These are phyloP conservation scores for Sphaerulina vaccinii DNA, from an alignment of 2,329 filamentous ascomycete genomes.

Conservation along the genomic window DNA sequence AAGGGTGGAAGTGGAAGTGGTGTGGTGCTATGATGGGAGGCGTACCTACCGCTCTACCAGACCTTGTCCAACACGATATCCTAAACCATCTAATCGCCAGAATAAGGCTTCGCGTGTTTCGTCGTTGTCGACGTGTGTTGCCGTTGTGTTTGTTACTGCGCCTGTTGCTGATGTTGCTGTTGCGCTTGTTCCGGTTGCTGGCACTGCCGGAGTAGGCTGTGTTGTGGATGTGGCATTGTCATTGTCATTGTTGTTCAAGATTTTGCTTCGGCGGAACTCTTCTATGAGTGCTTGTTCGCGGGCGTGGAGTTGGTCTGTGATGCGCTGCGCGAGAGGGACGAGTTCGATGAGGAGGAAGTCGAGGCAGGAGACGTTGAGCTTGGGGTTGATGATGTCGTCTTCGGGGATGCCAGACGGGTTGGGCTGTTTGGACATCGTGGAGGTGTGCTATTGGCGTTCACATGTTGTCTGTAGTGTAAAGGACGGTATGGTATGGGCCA, in stretches of 20 bases:
- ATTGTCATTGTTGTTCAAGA: conserved; percentile 28
- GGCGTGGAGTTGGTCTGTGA: conserved; percentile 70
- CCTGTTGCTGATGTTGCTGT: conserved; percentile 14
- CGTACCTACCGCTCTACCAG: conserved; percentile 76
- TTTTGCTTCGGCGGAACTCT: conserved; percentile 32
- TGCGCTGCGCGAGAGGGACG: conserved; percentile 86
- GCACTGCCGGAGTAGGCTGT: conserved; percentile 6
- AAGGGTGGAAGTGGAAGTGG: background rate
- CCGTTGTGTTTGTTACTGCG: conserved; percentile 2
- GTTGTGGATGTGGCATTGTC: conserved; percentile 20
- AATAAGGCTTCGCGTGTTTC: conserved; percentile 83
- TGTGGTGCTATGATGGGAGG: background rate
- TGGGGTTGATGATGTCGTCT: conserved; percentile 32
- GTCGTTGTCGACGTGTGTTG: conserved; percentile 55
- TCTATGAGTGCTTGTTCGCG: conserved; percentile 45
- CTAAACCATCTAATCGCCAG: conserved; percentile 76
- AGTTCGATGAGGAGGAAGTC: conserved; percentile 96
- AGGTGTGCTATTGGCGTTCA: background rate
- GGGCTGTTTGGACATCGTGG: conserved; percentile 16
- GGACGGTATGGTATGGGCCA: too few species aligned
- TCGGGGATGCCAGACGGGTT: conserved; percentile 12
- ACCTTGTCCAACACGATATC: conserved; percentile 89
- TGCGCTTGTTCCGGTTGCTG: conserved; percentile 1
- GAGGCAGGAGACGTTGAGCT: conserved; percentile 75
- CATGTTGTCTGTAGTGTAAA: background rate